Base-by-base conservation (phyloP, 73 alveolate species). In the Symbiodinium pilosum region DNA sequence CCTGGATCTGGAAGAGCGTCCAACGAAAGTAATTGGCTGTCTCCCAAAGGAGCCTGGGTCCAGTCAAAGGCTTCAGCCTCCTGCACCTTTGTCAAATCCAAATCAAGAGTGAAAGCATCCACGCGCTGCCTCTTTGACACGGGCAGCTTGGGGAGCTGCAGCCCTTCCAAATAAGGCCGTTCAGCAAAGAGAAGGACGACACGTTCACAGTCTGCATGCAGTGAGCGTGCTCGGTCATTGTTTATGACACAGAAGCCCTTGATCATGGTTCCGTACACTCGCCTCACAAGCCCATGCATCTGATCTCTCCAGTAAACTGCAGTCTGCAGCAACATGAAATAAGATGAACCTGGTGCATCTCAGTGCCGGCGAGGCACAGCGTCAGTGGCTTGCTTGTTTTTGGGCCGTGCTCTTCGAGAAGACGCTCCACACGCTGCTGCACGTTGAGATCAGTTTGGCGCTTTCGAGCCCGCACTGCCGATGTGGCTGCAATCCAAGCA, bases 41-140 rank as follows among this genome's bases (percentile, higher is more conserved):
- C 84, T 21, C 94, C 94, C 94, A 87, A n/a, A 39, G 94, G 94
- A 16, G 94, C 73, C 69, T 87, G 94, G 85, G 95, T 89, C 95
- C 95, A 89, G 51, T 89, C 95, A 38, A 89, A 89, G 32, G 87
- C 56, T 73, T 89, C 95, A 3, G 95, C 95, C 47, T 89, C 95
- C 36, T 89, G 69, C 26, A 89, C 95, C 39, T 83, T 81, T 5
- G 95, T n/a, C 68, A 83, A 30, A 52, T 83, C 92, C 94, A 87
- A 38, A 4, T 87, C 94, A 69, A 89, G 39, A 6, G 95, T 89
- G 73, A 89, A 52, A 5, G 95, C 95, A 26, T 89, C 95, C 54
- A 89, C 95, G 36, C 95, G 95, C 51, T 89, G 95, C 86, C 95
- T 34, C 83, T 89, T 89, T 52, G 87, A 86, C 40, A 85, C 68